Evolutionary conservation across 345 rosid genomes (phyloP).

Genomic region (Eucalyptus marginata): DNA sequence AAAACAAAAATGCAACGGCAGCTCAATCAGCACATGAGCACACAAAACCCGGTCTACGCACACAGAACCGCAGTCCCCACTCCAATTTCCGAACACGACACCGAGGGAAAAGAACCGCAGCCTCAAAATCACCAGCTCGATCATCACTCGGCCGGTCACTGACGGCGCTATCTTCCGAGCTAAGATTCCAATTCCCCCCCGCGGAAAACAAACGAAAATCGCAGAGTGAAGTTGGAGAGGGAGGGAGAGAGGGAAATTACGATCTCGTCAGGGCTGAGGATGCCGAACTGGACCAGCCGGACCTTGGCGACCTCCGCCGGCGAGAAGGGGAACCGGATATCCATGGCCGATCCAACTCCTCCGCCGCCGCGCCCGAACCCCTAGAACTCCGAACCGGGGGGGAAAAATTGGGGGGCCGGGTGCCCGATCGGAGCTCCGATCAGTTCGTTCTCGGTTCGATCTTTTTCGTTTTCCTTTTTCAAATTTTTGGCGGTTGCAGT

Average conservation of each 20-base stretch:
- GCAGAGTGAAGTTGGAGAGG: background rate
- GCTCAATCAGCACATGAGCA: background rate
- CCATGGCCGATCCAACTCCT: conserved; percentile 5
- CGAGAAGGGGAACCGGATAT: conserved; percentile 68
- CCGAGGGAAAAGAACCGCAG: background rate
- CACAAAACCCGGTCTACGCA: background rate
- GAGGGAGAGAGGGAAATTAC: conserved; percentile 26
- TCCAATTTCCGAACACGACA: background rate
- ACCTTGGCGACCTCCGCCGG: conserved; percentile 96
- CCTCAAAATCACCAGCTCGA: background rate
- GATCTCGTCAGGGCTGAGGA: conserved; percentile 92
- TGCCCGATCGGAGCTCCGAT: background rate
- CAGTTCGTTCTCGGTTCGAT: background rate
- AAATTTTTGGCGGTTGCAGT: background rate
- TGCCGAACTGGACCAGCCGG: conserved; percentile 87
- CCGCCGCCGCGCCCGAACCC: background rate
- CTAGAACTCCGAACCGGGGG: background rate
- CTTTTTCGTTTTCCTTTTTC: background rate
- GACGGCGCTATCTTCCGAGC: background rate
- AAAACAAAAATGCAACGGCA: background rate
- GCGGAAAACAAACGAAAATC: background rate
- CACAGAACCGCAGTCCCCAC: background rate
- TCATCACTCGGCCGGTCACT: background rate
- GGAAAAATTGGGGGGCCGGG: background rate
- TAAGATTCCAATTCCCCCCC: background rate